Conservation (phyloP, 2,329 filamentous ascomycete genomes). For the Fusarium subglutinans region DNA sequence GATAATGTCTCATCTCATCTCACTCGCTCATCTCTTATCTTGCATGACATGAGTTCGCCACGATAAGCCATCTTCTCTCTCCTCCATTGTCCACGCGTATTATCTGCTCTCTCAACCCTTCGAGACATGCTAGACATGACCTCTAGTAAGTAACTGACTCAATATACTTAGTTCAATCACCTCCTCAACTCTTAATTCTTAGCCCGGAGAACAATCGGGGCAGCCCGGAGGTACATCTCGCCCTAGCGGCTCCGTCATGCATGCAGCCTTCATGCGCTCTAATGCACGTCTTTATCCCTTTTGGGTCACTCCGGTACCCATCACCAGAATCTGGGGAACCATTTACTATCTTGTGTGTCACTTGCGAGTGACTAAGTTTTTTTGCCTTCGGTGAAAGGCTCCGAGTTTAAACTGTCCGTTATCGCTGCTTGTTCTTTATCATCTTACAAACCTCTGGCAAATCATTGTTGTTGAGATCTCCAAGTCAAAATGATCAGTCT, state of each 20-base stretch:
- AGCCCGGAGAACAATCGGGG: constrained; percentile 16
- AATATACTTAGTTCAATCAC: background rate
- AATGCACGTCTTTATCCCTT: constrained; percentile 31
- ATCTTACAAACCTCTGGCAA: background rate
- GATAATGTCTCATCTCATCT: background rate
- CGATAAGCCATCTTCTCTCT: background rate
- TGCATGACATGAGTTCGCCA: background rate
- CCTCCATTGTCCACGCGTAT: background rate
- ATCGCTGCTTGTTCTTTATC: constrained; percentile 23
- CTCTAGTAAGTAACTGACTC: constrained; percentile 4
- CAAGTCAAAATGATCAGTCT: constrained; percentile 45
- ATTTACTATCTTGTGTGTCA: background rate
- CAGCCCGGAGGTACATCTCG: constrained; percentile 13
- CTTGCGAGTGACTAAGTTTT: constrained; percentile 17
- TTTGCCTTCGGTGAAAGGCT: constrained; percentile 25
- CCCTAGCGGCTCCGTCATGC: constrained; percentile 14
- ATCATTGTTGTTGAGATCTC: background rate
- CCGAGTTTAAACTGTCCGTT: constrained; percentile 20
- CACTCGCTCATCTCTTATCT: background rate
- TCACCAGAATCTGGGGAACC: constrained; percentile 35
- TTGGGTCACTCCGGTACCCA: constrained; percentile 33
- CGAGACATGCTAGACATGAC: background rate
- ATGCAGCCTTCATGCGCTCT: constrained; percentile 15
- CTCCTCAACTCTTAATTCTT: background rate
- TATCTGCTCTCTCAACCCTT: background rate